phyloP scores from a whole-genome alignment of 352 stramenopile genomes.

The Pythium myriotylum region DNA sequence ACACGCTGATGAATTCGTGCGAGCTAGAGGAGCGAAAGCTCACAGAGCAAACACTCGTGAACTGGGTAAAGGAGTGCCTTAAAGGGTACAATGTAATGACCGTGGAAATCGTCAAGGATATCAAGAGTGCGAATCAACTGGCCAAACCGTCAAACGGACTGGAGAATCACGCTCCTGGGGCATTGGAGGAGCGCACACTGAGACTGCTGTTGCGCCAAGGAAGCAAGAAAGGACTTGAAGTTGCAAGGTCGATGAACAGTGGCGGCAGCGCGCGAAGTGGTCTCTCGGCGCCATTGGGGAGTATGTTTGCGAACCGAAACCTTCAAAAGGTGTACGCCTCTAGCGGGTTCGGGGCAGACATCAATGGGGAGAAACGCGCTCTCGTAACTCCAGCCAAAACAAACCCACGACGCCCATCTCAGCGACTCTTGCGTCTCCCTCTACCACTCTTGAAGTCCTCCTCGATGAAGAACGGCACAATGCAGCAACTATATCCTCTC shows the following conservation, averaged over 20 bases:
- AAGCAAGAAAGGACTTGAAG: conserved; percentile 4
- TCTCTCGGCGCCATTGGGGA: not conserved
- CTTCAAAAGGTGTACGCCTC: conserved; percentile 7
- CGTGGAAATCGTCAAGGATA: conserved; percentile 72
- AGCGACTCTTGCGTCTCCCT: not conserved
- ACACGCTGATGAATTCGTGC: conserved; percentile 49
- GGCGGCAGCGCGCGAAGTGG: not conserved
- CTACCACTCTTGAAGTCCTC: conserved; percentile 38
- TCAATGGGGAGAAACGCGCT: not conserved
- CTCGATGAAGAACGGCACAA: conserved; percentile 54
- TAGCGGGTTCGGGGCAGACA: not conserved
- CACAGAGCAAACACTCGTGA: conserved; percentile 42
- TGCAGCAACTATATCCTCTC: conserved; percentile 58
- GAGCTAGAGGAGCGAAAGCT: conserved; percentile 39
- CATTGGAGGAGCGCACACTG: conserved; percentile 11
- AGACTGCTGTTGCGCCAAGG: conserved; percentile 11
- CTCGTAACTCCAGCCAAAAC: conserved; percentile 9
- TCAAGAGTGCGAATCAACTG: conserved; percentile 32
- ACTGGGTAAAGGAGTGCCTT: conserved; percentile 65
- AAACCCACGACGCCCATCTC: not conserved
- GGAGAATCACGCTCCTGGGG: not conserved
- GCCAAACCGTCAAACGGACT: not conserved
- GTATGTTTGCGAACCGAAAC: conserved; percentile 1
- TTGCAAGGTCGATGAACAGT: conserved; percentile 8
- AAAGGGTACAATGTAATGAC: conserved; percentile 77